These are phyloP conservation scores for Primulina tabacum DNA, from an alignment of 257 asterid genomes.

Conservation along the genomic window DNA sequence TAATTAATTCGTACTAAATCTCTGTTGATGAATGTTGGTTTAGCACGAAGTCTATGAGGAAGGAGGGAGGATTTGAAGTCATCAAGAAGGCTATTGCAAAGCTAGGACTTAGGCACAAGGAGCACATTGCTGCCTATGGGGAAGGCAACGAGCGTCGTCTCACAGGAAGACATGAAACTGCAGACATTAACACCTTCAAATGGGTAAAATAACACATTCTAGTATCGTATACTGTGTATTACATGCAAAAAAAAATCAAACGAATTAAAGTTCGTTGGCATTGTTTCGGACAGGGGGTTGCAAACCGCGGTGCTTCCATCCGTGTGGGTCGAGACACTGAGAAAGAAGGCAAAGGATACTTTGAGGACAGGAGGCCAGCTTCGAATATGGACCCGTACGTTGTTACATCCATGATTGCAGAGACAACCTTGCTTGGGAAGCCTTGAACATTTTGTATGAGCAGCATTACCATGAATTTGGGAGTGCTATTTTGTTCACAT, in stretches of 20 bases:
- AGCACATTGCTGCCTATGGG: slow-evolving; percentile 31
- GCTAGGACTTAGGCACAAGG: slow-evolving; percentile 28
- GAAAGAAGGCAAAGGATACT: not conserved
- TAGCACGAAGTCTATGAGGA: slow-evolving; percentile 35
- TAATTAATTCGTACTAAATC: not conserved
- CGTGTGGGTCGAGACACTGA: not conserved
- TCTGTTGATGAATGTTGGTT: not conserved
- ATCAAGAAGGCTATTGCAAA: slow-evolving; percentile 30
- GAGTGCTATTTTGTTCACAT: not conserved
- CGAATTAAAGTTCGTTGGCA: not conserved
- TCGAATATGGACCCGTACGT: not conserved
- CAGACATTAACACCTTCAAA: not conserved
- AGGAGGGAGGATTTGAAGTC: slow-evolving; percentile 28
- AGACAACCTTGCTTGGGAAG: not conserved
- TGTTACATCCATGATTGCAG: not conserved
- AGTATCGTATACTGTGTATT: not conserved
- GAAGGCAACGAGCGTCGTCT: not conserved
- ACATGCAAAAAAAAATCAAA: no score
- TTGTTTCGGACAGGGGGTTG: not conserved
- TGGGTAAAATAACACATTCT: not conserved
- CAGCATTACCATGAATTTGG: not conserved
- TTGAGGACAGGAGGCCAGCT: not conserved
- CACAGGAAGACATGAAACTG: not conserved
- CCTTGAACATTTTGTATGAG: not conserved
- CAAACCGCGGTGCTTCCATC: not conserved